These are phyloP conservation scores for Endogone sp. DNA, from an alignment of 192 early-diverging fungal species.

Conservation along the genomic window DNA sequence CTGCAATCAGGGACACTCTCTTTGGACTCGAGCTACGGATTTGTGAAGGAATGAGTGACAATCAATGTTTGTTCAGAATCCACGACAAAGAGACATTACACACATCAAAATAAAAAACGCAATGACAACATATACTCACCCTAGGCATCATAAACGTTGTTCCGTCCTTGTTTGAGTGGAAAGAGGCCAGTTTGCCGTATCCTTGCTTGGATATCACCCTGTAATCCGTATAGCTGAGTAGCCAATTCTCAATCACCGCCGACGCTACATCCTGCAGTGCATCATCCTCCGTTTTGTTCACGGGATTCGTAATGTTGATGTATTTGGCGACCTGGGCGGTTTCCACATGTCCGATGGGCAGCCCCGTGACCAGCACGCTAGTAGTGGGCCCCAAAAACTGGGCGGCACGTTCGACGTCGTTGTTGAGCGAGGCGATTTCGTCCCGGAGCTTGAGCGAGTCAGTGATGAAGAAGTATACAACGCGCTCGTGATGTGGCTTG, in stretches of 20 bases:
- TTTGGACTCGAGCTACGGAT: conserved; percentile 4
- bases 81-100: background rate
- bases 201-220: conserved; percentile 34
- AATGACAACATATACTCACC: conserved; percentile 8
- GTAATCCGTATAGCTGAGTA: conserved; percentile 36
- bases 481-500: conserved; percentile 24
- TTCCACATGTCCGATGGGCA: conserved; percentile 39
- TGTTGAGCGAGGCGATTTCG: conserved; percentile 25
- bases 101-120: background rate
- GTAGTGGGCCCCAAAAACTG: conserved; percentile 8
- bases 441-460: conserved; percentile 35
- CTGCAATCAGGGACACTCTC: conserved; percentile 16
- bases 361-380: conserved; percentile 25
- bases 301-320: conserved; percentile 27
- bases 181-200: conserved; percentile 39
- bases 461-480: conserved; percentile 38
- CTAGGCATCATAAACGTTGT: conserved; percentile 24
- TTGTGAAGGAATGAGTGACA: background rate
- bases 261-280: conserved; percentile 27
- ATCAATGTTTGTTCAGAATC: background rate
- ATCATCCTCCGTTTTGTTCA: conserved; percentile 13
- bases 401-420: conserved; percentile 7
- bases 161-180: conserved; percentile 30
- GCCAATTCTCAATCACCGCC: conserved; percentile 43
- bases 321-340: conserved; percentile 34